Evolutionary conservation across 2,329 filamentous ascomycete species (phyloP).

Genomic region (Esteya vermicola): DNA sequence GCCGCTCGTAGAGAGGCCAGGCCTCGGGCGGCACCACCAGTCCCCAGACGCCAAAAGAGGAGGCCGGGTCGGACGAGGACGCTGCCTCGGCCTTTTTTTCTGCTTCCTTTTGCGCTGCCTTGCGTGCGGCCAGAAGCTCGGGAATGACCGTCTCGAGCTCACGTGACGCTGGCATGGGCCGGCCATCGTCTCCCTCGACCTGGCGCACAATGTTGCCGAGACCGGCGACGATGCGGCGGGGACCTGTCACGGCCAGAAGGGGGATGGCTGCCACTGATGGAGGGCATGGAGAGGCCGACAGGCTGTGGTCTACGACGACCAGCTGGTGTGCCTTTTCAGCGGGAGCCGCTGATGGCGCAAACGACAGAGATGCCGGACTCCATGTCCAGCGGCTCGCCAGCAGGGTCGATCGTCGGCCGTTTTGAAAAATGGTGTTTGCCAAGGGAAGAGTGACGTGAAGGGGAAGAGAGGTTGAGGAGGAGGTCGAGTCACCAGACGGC

Average conservation of each 20-base stretch:
- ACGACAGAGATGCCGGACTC: constrained; percentile 1
- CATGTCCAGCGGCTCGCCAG: constrained; percentile 26
- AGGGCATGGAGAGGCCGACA: neutral
- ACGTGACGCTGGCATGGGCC: constrained; percentile 46
- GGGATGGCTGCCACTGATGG: constrained; percentile 19
- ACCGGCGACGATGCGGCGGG: constrained; percentile 47
- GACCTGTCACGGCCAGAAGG: constrained; percentile 47
- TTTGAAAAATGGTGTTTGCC: constrained; percentile 67
- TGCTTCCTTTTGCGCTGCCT: constrained; percentile 3
- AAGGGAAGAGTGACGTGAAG: constrained; percentile 43
- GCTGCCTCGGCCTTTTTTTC: constrained; percentile 24
- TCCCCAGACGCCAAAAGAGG: constrained; percentile 68
- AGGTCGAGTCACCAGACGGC: constrained; percentile 20
- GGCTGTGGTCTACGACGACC: no score
- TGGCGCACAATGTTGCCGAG: constrained; percentile 69
- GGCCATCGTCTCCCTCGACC: constrained; percentile 30
- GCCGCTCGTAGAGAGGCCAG: constrained; percentile 10
- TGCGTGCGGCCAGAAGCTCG: constrained; percentile 6
- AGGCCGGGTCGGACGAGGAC: no score
- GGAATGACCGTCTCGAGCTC: constrained; percentile 55
- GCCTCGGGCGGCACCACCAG: constrained; percentile 37
- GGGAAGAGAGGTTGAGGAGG: constrained; percentile 10
- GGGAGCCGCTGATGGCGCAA: constrained; percentile 7
- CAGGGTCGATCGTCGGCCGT: constrained; percentile 47
- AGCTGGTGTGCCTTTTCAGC: constrained; percentile 16